These are phyloP conservation scores for Pseudopediastrum boryanum DNA, from an alignment of 139 green algal genomes.

Conservation along the genomic window DNA sequence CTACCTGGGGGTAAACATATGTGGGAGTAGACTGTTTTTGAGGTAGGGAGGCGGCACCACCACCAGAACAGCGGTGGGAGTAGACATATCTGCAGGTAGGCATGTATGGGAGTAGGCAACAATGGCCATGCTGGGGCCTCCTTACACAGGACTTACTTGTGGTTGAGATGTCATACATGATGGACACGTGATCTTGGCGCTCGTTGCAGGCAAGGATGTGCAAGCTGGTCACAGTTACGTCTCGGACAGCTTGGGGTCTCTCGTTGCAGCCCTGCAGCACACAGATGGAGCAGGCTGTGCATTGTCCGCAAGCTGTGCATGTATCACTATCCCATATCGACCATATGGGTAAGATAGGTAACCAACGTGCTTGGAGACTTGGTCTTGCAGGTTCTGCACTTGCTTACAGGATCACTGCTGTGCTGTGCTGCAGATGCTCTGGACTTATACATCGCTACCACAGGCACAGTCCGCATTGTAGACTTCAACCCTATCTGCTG, in stretches of 20 bases:
- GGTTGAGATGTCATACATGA: background rate
- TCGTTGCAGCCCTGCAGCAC: too few relatives aligned
- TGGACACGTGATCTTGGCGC: background rate
- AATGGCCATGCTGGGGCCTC: background rate
- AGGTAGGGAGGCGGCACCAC: too few relatives aligned
- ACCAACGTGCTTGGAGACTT: too few relatives aligned
- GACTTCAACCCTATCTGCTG: slow-evolving; percentile 90
- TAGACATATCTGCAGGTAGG: background rate
- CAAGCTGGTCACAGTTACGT: too few relatives aligned
- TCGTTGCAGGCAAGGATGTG: too few relatives aligned
- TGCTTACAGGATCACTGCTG: slow-evolving; percentile 24
- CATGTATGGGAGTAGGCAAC: background rate
- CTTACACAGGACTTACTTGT: background rate
- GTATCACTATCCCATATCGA: too few relatives aligned
- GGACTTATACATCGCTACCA: slow-evolving; percentile 86
- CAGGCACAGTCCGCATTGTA: slow-evolving; percentile 67
- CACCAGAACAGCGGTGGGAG: too few relatives aligned
- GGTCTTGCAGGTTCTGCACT: background rate
- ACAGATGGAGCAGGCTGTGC: too few relatives aligned
- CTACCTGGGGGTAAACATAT: background rate
- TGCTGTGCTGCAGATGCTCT: slow-evolving; percentile 47
- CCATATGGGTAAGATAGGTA: too few relatives aligned
- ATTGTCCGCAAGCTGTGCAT: too few relatives aligned
- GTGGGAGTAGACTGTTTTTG: background rate
- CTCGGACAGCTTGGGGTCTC: too few relatives aligned